phyloP scores from a whole-genome alignment of 2,329 filamentous ascomycete species.

The Clonostachys rosea region DNA sequence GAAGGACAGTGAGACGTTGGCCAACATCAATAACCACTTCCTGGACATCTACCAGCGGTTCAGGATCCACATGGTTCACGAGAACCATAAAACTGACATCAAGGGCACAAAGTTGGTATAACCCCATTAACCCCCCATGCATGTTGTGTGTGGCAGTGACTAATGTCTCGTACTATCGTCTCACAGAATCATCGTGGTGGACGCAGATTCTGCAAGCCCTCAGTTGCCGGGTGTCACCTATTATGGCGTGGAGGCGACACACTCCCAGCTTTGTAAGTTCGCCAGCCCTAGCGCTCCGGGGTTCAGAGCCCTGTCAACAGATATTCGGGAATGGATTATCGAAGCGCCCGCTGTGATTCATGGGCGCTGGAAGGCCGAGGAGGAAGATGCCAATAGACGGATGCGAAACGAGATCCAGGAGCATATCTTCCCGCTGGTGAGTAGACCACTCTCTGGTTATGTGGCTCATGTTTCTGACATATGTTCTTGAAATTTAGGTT shows the following conservation, averaged over 20 bases:
- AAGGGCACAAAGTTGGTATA: constrained; percentile 50
- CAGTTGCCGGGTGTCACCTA: constrained; percentile 65
- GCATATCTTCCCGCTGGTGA: constrained; percentile 22
- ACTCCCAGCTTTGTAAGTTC: constrained; percentile 71
- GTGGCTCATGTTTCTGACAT: too few relatives aligned
- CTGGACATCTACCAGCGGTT: constrained; percentile 67
- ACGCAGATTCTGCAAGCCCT: constrained; percentile 65
- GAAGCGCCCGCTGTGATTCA: constrained; percentile 50
- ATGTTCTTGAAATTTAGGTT: too few relatives aligned
- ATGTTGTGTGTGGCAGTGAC: too few relatives aligned
- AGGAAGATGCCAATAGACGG: constrained; percentile 41
- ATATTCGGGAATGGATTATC: constrained; percentile 44
- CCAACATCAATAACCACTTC: constrained; percentile 71
- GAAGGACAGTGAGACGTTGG: constrained; percentile 67
- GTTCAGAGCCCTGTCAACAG: constrained; percentile 47
- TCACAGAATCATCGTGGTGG: constrained; percentile 55
- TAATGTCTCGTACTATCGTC: not conserved
- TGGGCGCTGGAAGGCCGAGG: constrained; percentile 57
- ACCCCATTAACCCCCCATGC: not conserved
- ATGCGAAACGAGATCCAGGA: constrained; percentile 40
- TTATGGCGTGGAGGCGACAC: constrained; percentile 71
- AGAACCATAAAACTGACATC: constrained; percentile 67
- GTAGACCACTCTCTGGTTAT: not conserved
- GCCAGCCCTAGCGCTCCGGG: constrained; percentile 59
- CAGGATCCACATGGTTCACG: constrained; percentile 72